Percentiles rank a stretch among this genome's conserved stretches.
These are phyloP conservation scores for Chytriomyces confervae DNA, from an alignment of 192 early-diverging fungal species.

Conservation along the genomic window DNA sequence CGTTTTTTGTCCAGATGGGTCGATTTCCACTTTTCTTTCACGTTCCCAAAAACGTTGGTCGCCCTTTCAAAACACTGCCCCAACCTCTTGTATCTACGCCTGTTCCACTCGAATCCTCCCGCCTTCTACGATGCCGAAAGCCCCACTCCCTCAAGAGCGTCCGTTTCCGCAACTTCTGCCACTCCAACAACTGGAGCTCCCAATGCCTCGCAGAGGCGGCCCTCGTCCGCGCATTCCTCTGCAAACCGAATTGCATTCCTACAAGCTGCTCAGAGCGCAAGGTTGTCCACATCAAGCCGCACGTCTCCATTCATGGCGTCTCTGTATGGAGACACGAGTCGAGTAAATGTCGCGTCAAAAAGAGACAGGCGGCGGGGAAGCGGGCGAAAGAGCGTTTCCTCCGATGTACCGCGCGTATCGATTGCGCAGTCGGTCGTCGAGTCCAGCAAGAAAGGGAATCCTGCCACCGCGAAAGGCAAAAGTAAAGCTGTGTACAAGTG, in stretches of 20 bases:
- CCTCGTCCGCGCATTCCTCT: not conserved
- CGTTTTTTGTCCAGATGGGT: slow-evolving; percentile 43
- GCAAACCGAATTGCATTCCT: not conserved
- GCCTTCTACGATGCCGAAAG: not conserved
- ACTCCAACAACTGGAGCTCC: not conserved
- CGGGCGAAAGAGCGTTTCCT: not conserved
- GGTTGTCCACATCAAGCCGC: not conserved
- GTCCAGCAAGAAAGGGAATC: not conserved
- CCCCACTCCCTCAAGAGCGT: not conserved
- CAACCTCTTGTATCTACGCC: slow-evolving; percentile 44
- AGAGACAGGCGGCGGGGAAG: not conserved
- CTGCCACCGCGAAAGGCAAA: not conserved
- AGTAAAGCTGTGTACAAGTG: slow-evolving; percentile 35
- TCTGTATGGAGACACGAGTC: slow-evolving; percentile 1
- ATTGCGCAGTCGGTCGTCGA: not conserved
- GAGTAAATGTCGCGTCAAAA: not conserved
- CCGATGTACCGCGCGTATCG: not conserved
- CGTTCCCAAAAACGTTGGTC: slow-evolving; percentile 45
- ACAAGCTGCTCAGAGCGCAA: not conserved
- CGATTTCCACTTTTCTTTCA: slow-evolving; percentile 54
- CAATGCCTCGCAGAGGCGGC: not conserved
- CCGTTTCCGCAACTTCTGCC: not conserved
- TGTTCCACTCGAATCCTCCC: slow-evolving; percentile 37
- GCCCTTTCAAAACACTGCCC: slow-evolving; percentile 40
- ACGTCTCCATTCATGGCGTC: slow-evolving; percentile 26